A percentile compares a stretch with the other conserved stretches of the same genome.
phyloP scores from a whole-genome alignment of 2,329 filamentous ascomycete species.

The Zasmidium angulare region DNA sequence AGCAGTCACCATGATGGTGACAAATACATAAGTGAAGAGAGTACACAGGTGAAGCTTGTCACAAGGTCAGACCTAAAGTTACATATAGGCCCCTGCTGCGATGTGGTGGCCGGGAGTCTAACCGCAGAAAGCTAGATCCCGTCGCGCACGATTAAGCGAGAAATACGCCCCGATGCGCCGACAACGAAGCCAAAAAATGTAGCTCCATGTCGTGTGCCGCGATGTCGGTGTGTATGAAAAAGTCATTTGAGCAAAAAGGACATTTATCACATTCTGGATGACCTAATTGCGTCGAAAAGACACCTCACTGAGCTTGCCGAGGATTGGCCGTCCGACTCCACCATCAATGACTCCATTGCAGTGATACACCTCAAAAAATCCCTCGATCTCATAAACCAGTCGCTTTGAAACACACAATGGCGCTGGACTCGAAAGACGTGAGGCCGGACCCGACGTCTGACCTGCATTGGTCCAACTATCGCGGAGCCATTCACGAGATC shows the following conservation, averaged over 20 bases:
- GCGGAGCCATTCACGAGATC: conserved; percentile 68
- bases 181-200: background rate
- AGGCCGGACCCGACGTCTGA: conserved; percentile 65
- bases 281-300: no score
- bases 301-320: background rate
- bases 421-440: conserved; percentile 28
- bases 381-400: background rate
- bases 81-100: no score
- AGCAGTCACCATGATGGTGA: conserved; percentile 17
- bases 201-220: background rate
- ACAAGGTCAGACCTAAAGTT: background rate
- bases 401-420: conserved; percentile 19
- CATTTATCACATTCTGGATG: no score
- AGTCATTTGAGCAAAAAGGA: no score
- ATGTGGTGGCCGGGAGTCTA: background rate
- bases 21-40: background rate
- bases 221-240: background rate
- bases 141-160: background rate
- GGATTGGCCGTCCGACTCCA: background rate
- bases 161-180: background rate
- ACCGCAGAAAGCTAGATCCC: background rate
- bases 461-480: conserved; percentile 66
- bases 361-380: background rate
- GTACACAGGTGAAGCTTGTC: background rate
- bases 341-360: background rate